These are phyloP conservation scores for Bipolaris oryzae DNA, from an alignment of 2,329 filamentous ascomycete genomes.

Conservation along the genomic window DNA sequence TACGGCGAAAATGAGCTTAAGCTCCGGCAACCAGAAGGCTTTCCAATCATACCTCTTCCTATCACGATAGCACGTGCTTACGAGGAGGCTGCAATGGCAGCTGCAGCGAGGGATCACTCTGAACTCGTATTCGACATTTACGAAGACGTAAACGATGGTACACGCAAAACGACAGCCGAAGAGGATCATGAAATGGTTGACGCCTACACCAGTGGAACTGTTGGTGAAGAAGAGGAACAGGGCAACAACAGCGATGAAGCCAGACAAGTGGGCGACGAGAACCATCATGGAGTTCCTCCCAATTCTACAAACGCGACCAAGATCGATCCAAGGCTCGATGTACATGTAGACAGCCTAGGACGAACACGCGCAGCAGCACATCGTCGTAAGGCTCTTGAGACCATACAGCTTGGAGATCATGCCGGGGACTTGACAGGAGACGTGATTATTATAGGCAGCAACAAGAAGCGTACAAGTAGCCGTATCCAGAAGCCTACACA, in stretches of 20 bases:
- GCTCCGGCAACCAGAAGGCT: slow-evolving; percentile 10
- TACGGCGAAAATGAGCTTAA: slow-evolving; percentile 3
- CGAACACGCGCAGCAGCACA: slow-evolving; percentile 10
- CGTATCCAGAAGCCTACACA: not conserved
- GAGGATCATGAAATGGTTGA: not conserved
- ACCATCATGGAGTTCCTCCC: not conserved
- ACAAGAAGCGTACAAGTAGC: slow-evolving; percentile 3
- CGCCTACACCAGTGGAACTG: not conserved
- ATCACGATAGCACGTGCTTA: slow-evolving; percentile 6
- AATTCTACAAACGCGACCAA: not conserved
- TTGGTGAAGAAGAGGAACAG: not conserved
- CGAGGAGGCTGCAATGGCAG: slow-evolving; percentile 3
- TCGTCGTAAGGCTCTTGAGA: slow-evolving; percentile 5
- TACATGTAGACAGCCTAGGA: slow-evolving; percentile 6
- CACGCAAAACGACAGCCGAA: not conserved
- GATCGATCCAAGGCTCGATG: not conserved
- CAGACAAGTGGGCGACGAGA: not conserved
- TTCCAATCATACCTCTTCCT: slow-evolving; percentile 10
- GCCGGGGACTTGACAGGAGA: not conserved
- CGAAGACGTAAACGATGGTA: slow-evolving; percentile 1
- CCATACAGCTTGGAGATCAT: not conserved
- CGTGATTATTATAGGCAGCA: not conserved
- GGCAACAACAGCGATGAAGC: not conserved
- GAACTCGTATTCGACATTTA: slow-evolving; percentile 3
- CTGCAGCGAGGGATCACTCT: not conserved